These are phyloP conservation scores for Raddia distichophylla DNA, from an alignment of 176 grass and related monocot species.

Conservation along the genomic window DNA sequence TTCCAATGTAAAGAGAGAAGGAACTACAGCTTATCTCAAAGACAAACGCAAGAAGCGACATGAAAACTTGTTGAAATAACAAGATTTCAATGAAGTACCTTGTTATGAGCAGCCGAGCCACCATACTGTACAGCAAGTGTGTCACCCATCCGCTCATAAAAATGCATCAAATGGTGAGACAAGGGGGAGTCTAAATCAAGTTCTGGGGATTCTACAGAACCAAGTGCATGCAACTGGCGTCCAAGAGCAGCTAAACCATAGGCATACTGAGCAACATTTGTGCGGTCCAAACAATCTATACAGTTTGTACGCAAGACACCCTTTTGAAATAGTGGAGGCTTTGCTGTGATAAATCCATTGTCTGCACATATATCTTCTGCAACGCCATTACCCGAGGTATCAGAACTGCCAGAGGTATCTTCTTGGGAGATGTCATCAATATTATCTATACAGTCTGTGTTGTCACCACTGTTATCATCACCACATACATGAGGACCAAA, in stretches of 20 bases:
- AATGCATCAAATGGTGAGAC: slow-evolving; percentile 81
- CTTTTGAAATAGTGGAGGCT: slow-evolving; percentile 71
- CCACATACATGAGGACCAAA: slow-evolving; percentile 31
- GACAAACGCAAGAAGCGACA: slow-evolving; percentile 16
- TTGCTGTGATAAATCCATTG: slow-evolving; percentile 44
- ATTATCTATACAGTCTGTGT: slow-evolving; percentile 49
- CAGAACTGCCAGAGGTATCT: slow-evolving; percentile 55
- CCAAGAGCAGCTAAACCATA: slow-evolving; percentile 92
- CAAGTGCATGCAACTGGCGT: slow-evolving; percentile 80
- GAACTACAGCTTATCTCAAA: slow-evolving; percentile 25
- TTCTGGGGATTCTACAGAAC: slow-evolving; percentile 53
- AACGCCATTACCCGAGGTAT: slow-evolving; percentile 52
- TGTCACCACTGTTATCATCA: slow-evolving; percentile 41
- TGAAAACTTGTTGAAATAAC: slow-evolving; percentile 4
- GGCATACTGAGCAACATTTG: slow-evolving; percentile 97
- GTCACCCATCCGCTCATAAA: slow-evolving; percentile 95
- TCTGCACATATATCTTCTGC: slow-evolving; percentile 55
- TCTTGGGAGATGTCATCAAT: slow-evolving; percentile 62
- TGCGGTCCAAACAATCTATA: slow-evolving; percentile 97
- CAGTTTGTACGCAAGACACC: slow-evolving; percentile 93
- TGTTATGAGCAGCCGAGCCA: slow-evolving; percentile 94
- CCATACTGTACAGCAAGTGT: slow-evolving; percentile 97
- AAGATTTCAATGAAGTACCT: slow-evolving; percentile 58
- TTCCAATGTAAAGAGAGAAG: slow-evolving; percentile 15
- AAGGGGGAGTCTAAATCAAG: slow-evolving; percentile 73